Evolutionary conservation across 2,329 filamentous ascomycete species (phyloP), one percentile per base, ranked within the genome.

Genomic region (Huntiella decipiens): DNA sequence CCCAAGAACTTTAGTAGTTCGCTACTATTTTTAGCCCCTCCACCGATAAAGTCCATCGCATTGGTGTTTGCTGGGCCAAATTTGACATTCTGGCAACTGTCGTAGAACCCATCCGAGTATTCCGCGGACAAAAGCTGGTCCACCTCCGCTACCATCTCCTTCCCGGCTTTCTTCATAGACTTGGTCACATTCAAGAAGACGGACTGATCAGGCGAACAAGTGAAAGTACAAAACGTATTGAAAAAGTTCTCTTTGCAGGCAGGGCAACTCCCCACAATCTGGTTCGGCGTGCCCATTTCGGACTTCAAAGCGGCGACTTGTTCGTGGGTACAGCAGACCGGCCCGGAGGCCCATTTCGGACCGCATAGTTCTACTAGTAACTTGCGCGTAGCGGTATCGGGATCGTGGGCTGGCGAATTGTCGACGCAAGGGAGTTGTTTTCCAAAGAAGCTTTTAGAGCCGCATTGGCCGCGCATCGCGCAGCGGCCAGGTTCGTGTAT

Each of bases 61-160:
- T 81, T 86, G 50, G 83, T 81, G 57, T 94, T 94, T 37, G 88
- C 87, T 5, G 87, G 82, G 33, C 91, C 91, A 56, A 96, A 95
- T 59, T 98, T 98, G 63, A 98, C 88, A 60, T 98, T 86, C 63
- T 96, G 96, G 67, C 91, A 98, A 63, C 91, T 98, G 61, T 94
- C 73, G 60, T 87, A 98, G 65, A 98, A 92, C 1, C 82, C 86
- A 6, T 74, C 70, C 38, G 85, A 87, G 59, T 92, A 96, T 45
- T 81, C 70, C 47, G 86, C 70, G 2, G 85, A 84, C 54, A 95
- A 77, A 4, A 96, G 66, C 57, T 95, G 88, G 57, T 95, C 87
- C 16, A 98, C 65, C 63, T 95, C 85, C 1, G 82, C 85, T 11
- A 95, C 86, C 47, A 61, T 61, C 2, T 58, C 59, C 53, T 74